phyloP scores from a whole-genome alignment of 768 basidiomycete genomes.

The Kondoa malvinella region DNA sequence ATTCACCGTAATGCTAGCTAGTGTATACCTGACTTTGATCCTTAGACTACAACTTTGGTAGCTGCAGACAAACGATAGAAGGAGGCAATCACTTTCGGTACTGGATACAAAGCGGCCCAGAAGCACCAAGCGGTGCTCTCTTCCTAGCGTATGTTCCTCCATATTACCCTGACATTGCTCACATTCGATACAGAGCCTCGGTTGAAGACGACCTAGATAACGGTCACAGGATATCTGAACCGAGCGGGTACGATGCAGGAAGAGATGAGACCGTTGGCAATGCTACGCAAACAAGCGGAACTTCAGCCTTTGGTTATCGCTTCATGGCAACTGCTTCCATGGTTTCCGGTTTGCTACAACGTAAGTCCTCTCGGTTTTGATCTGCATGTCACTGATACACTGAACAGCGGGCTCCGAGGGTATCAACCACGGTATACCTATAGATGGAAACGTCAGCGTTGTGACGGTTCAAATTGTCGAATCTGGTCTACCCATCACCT shows the following conservation, averaged over 20 bases:
- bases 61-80: conserved; percentile 7
- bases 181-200: no score
- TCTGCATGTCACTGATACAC: background rate
- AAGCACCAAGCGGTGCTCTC: conserved; percentile 9
- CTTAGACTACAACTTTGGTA: background rate
- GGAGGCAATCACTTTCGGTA: conserved; percentile 15
- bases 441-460: conserved; percentile 69
- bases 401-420: conserved; percentile 19
- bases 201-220: no score
- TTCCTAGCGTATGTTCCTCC: background rate
- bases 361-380: background rate
- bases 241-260: conserved; percentile 50
- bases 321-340: conserved; percentile 16
- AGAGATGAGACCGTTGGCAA: conserved; percentile 73
- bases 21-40: background rate
- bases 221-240: no score
- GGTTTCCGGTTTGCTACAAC: conserved; percentile 8
- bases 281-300: conserved; percentile 50
- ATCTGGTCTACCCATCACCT: no score
- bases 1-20: no score
- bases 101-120: conserved; percentile 8
- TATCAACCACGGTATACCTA: conserved; percentile 37
- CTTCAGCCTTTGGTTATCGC: conserved; percentile 38
- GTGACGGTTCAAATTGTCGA: conserved; percentile 50
- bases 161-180: background rate